Conservation (phyloP, 306 rosid genomes). For the Ochetophila trinervis region DNA sequence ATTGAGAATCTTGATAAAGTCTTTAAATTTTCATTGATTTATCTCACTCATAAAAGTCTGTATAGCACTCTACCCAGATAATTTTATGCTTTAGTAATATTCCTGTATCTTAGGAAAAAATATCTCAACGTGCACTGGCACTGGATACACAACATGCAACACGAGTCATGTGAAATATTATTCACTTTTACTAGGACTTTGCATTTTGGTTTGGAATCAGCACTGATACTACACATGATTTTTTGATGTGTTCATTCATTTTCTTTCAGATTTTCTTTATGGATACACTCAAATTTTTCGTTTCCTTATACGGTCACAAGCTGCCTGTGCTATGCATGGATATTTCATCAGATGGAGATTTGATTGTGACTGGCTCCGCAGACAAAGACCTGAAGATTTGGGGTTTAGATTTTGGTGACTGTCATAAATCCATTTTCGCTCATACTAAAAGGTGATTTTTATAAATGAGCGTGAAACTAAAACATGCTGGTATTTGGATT, state of each 20-base stretch:
- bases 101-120: too few relatives aligned
- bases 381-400: constrained; percentile 95
- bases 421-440: constrained; percentile 90
- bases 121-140: too few relatives aligned
- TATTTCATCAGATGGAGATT: constrained; percentile 90
- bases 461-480: neutral
- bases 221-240: constrained; percentile 1
- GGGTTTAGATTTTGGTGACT: constrained; percentile 97
- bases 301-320: constrained; percentile 87
- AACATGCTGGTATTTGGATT: neutral
- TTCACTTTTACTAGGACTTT: neutral
- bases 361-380: constrained; percentile 89
- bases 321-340: constrained; percentile 95
- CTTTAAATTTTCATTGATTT: neutral
- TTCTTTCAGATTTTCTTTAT: constrained; percentile 64
- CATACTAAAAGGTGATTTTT: constrained; percentile 77
- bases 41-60: neutral
- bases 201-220: constrained; percentile 11
- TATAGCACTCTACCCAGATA: too few relatives aligned
- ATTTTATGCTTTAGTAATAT: too few relatives aligned
- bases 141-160: too few relatives aligned
- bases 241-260: constrained; percentile 25
- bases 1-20: neutral
- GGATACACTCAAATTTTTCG: constrained; percentile 76
- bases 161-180: neutral